A percentile compares a stretch with the other conserved stretches of the same genome.
Evolutionary conservation across 2,329 filamentous ascomycete species (phyloP).

Genomic region (Colletotrichum sansevieriae): DNA sequence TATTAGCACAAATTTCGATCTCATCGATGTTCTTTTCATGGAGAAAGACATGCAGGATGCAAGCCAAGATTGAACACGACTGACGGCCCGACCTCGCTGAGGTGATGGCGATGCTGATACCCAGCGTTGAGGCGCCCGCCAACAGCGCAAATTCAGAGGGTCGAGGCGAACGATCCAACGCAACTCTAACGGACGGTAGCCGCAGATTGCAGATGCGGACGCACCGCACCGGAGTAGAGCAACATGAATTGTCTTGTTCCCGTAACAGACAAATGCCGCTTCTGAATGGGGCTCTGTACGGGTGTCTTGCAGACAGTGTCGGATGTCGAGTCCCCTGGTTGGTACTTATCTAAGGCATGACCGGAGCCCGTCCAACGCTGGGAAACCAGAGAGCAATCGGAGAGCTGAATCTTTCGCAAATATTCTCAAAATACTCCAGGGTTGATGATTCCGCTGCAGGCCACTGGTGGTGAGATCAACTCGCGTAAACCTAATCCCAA

Average conservation of each 20-base stretch:
- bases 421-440: slow-evolving; percentile 21
- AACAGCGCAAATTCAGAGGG: slow-evolving; percentile 2
- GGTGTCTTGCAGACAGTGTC: slow-evolving; percentile 5
- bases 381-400: background rate
- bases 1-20: slow-evolving; percentile 15
- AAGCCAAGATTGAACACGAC: slow-evolving; percentile 21
- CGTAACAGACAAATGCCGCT: slow-evolving; percentile 14
- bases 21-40: slow-evolving; percentile 30
- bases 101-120: background rate
- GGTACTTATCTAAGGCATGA: background rate
- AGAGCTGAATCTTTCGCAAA: slow-evolving; percentile 32
- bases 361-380: no score
- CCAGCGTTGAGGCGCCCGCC: slow-evolving; percentile 18
- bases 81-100: background rate
- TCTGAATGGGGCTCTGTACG: slow-evolving; percentile 26
- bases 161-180: slow-evolving; percentile 37
- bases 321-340: slow-evolving; percentile 16
- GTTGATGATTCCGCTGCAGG: background rate
- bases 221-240: slow-evolving; percentile 21
- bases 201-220: slow-evolving; percentile 20
- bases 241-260: background rate
- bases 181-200: slow-evolving; percentile 15
- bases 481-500: no score
- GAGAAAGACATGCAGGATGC: slow-evolving; percentile 17
- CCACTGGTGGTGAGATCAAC: background rate